Evolutionary conservation across 495 filamentous ascomycete species (phyloP).

Genomic region (Aspergillus kassunensis): DNA sequence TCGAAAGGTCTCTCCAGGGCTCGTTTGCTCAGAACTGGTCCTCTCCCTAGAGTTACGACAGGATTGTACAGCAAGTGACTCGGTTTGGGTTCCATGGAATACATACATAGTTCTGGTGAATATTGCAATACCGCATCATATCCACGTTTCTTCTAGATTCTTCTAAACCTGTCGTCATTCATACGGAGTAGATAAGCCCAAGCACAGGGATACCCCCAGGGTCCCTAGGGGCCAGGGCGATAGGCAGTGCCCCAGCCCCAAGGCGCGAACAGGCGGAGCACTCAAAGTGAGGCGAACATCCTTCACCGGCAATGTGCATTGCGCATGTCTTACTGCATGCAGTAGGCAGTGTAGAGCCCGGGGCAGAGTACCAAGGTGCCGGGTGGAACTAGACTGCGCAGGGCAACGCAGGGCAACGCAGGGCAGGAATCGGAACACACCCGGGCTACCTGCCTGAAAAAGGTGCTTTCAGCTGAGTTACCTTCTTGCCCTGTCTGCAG

Average conservation of each 20-base stretch:
- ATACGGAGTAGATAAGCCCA: neutral
- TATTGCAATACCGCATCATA: neutral
- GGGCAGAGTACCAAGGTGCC: no score
- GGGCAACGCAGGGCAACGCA: no score
- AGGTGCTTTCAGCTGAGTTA: no score
- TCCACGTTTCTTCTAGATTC: neutral
- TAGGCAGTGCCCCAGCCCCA: neutral
- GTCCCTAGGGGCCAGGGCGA: neutral
- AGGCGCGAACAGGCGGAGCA: neutral
- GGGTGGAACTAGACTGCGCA: no score
- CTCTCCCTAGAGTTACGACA: neutral
- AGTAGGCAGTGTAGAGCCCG: no score
- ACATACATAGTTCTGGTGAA: conserved; percentile 3
- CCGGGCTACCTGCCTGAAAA: no score
- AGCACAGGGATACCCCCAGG: neutral
- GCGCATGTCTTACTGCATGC: no score
- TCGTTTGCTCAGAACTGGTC: neutral
- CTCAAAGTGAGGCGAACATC: no score
- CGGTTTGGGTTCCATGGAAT: neutral
- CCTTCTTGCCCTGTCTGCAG: no score
- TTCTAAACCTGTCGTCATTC: neutral
- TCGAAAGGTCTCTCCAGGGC: conserved; percentile 1
- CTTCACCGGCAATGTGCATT: no score
- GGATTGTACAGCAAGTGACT: neutral
- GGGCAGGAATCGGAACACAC: no score